Evolutionary conservation across 2,329 filamentous ascomycete genomes (phyloP), one percentile per base, ranked within the genome.

Genomic region (Xylaria hypoxylon): DNA sequence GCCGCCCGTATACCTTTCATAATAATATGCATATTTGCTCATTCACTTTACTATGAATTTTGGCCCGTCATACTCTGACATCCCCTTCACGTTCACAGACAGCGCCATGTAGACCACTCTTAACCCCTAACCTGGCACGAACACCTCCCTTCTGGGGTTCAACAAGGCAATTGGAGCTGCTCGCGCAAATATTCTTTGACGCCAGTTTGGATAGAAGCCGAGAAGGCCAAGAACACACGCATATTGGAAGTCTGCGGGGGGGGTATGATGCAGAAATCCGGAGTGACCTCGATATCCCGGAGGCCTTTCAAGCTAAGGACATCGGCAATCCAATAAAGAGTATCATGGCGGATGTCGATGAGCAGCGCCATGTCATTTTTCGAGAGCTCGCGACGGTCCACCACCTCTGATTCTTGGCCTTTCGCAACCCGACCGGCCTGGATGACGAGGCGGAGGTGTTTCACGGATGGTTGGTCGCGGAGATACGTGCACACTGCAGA

Each of bases 211-310:
- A 90, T 84, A 60, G 87, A 89, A 38, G 82, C 83, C 33, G 87
- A 89, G 69, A 90, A 87, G 26, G 86, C 83, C 2, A 87, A 84
- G 73, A 86, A 89, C 67, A 87, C 82, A 3, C 85, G 81, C 83
- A 88, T 85, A 50, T 82, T 82, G 63, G 83, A 82, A 19, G 83
- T 86, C 61, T 81, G 81, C 1, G 85, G 84, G 28, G 81, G 77
- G 2, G 85, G 83, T 74, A 86, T 85, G 69, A 84, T 81, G 68
- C 86, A 84, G 15, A 88, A 80, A 28, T 88, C 79, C 2, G 86
- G 82, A 28, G 80, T 76, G 2, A 90, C 82, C 38, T 84, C 82
- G 47, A 90, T 67, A 38, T 84, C 80, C 64, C 80, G 76, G 68
- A 89, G 72, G 0, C 82, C 82, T 45, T 78, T 81, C 28, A 90